Base-by-base conservation (phyloP, 2,329 filamentous ascomycete species). In the Talaromyces sp. region DNA sequence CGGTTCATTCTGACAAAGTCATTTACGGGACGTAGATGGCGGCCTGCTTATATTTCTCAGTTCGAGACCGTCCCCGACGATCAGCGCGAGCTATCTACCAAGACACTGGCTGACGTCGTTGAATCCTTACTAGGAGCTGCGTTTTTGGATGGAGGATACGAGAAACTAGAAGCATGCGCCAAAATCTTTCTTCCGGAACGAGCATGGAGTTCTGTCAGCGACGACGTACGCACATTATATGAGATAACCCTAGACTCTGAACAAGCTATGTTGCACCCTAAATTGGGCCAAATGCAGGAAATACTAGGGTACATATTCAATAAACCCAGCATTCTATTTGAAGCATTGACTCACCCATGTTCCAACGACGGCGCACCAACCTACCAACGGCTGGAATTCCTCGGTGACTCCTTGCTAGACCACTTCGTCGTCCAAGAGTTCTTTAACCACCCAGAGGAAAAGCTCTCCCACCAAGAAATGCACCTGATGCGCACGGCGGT, bases 381-480 rank as follows among this genome's bases (percentile, higher is more conserved):
- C 0, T 87, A 87, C 69, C 90, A 97, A 67, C 85, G 92, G 0
- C 83, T 97, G 0, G 93, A 97, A 71, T 96, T 95, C 69, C 79
- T 97, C 0, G 93, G 93, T 0, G 93, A 98, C 68, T 85, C 92
- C 0, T 80, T 97, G 2, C 84, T 98, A 0, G 93, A 98, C 74
- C 84, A 87, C 68, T 79, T 96, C 61, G 79, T 97, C 56, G 86
- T 91, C 7, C 79, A 77, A 0, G 80, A 77, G n/a, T 76, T 93
- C 5, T 89, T 85, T 72, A 69, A 52, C 11, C 52, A 72, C 2
- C 71, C 72, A 11, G 72, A 74, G 2, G 71, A 39, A 6, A 48
- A 81, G 2, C 75, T 85, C 11, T 73, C 79, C 2, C 83, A 85
- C 57, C 76, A 80, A 56, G 77, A 84, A n/a, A 91, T 98, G 85